Percentiles rank a stretch among this genome's conserved stretches.
Conservation (phyloP, 1,284 basidiomycete genomes). For the Serendipita sp. region DNA sequence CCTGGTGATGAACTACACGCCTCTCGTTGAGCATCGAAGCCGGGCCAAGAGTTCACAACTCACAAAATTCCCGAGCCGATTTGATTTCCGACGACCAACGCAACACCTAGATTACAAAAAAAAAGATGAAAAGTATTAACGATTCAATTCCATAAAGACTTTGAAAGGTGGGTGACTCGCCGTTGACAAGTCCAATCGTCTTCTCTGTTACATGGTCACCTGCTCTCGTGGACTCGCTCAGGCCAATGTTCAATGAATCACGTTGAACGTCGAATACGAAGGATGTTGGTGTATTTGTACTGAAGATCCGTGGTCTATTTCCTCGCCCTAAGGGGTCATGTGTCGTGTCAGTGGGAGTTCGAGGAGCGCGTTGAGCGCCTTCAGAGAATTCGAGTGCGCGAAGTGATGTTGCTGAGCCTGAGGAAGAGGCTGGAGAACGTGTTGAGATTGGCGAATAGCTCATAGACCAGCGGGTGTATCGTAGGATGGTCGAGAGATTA, state of each 20-base stretch:
- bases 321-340: conserved; percentile 4
- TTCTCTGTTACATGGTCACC: conserved; percentile 42
- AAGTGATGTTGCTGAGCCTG: conserved; percentile 59
- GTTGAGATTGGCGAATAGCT: conserved; percentile 26
- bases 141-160: conserved; percentile 8
- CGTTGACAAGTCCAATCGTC: conserved; percentile 63
- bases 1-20: conserved; percentile 66
- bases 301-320: conserved; percentile 25
- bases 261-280: conserved; percentile 66
- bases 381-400: conserved; percentile 63
- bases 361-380: conserved; percentile 24
- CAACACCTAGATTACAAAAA: conserved; percentile 43
- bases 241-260: conserved; percentile 59
- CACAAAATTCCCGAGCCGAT: conserved; percentile 90
- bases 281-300: conserved; percentile 27
- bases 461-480: neutral
- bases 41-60: conserved; percentile 15
- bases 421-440: conserved; percentile 32
- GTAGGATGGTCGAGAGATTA: too few species aligned
- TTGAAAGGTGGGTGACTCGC: conserved; percentile 28
- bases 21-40: neutral
- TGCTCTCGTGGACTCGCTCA: conserved; percentile 46
- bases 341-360: conserved; percentile 6
- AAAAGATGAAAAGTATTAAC: neutral
- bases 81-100: conserved; percentile 61